phyloP scores from a whole-genome alignment of 108 stramenopile genomes.

The Nitzschia sp. region DNA sequence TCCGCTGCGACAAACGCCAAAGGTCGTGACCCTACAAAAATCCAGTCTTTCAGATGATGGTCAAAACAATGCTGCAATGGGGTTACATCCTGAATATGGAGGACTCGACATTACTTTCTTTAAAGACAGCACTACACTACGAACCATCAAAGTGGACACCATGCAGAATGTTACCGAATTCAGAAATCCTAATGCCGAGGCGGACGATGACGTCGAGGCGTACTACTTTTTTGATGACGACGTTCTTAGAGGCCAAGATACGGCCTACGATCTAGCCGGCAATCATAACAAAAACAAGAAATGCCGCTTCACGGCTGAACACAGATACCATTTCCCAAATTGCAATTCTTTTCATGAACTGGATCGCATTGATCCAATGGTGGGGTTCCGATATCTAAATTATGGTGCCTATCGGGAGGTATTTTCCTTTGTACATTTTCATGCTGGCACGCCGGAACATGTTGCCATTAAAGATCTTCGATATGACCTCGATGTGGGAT shows the following conservation, averaged over 20 bases:
- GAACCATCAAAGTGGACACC: neutral
- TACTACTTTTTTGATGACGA: conserved; percentile 23
- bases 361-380: neutral
- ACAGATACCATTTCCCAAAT: conserved; percentile 3
- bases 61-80: too few relatives aligned
- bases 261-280: neutral
- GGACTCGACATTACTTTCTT: conserved; percentile 17
- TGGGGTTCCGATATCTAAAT: neutral
- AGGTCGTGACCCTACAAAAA: too few relatives aligned
- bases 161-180: neutral
- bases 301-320: conserved; percentile 10
- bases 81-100: conserved; percentile 9
- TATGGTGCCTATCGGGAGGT: conserved; percentile 61
- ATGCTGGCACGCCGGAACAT: conserved; percentile 12
- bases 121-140: neutral
- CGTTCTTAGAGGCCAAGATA: neutral
- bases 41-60: too few relatives aligned
- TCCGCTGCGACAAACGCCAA: too few relatives aligned
- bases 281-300: neutral
- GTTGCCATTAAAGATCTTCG: conserved; percentile 24
- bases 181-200: neutral
- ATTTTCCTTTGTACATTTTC: conserved; percentile 44
- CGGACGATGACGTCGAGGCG: conserved; percentile 5
- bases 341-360: conserved; percentile 22
- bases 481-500: neutral